Percentiles rank a stretch among this genome's conserved stretches.
Conservation (phyloP, 257 asterid species). For the Schizonepeta tenuifolia region DNA sequence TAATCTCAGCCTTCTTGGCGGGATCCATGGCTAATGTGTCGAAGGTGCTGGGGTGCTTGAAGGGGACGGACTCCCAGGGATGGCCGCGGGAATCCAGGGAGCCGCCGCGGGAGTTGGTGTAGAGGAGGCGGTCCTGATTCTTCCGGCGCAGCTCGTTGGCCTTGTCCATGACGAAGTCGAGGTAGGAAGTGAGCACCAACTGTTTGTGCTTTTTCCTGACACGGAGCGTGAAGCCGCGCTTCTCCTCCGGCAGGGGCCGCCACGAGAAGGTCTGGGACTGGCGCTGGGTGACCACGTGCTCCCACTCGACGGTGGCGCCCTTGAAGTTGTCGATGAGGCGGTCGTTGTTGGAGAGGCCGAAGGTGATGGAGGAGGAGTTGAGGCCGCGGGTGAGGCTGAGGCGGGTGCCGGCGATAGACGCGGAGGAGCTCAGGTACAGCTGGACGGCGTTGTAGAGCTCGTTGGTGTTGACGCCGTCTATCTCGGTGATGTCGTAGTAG, state of each 20-base stretch:
- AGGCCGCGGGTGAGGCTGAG: constrained; percentile 61
- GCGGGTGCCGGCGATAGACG: constrained; percentile 63
- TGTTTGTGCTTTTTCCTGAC: constrained; percentile 50
- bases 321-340: constrained; percentile 45
- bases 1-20: constrained; percentile 40
- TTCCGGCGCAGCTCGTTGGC: constrained; percentile 54
- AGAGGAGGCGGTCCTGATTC: constrained; percentile 58
- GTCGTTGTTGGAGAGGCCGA: constrained; percentile 67
- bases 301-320: constrained; percentile 60
- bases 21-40: constrained; percentile 63
- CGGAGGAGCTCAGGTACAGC: constrained; percentile 66
- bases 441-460: constrained; percentile 76
- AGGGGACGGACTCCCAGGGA: constrained; percentile 67
- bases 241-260: constrained; percentile 71
- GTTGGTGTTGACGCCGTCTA: constrained; percentile 73
- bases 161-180: constrained; percentile 49
- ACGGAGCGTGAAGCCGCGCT: constrained; percentile 54
- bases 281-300: constrained; percentile 57
- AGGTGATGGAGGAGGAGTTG: constrained; percentile 64
- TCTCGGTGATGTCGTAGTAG: constrained; percentile 72
- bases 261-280: constrained; percentile 56
- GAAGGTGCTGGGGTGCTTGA: constrained; percentile 65
- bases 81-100: constrained; percentile 59
- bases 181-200: constrained; percentile 48
- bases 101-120: constrained; percentile 64